Conservation (phyloP, 2,329 filamentous ascomycete species). For the Xylariaceae sp. region DNA sequence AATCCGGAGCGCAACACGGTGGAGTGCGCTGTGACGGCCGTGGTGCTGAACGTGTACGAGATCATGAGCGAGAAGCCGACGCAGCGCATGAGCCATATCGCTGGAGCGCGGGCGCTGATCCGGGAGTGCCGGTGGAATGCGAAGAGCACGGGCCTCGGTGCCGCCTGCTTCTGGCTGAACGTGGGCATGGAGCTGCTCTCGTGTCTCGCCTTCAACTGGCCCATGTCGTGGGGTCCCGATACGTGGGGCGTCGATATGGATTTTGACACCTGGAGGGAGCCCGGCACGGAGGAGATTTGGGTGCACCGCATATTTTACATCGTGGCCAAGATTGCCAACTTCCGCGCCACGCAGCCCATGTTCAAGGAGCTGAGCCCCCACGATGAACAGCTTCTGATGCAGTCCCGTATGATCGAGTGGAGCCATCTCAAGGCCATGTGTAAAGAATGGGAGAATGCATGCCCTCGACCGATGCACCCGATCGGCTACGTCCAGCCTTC, state of each 20-base stretch:
- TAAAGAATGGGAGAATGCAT: slow-evolving; percentile 72
- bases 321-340: slow-evolving; percentile 80
- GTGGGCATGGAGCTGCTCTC: slow-evolving; percentile 85
- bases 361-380: slow-evolving; percentile 55
- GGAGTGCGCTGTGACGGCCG: slow-evolving; percentile 80
- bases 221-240: slow-evolving; percentile 82
- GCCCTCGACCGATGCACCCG: slow-evolving; percentile 82
- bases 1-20: slow-evolving; percentile 79
- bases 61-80: slow-evolving; percentile 78
- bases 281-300: slow-evolving; percentile 74
- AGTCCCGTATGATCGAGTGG: slow-evolving; percentile 71
- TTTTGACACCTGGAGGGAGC: slow-evolving; percentile 38
- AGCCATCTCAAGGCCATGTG: slow-evolving; percentile 72
- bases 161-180: slow-evolving; percentile 92
- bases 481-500: slow-evolving; percentile 69
- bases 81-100: slow-evolving; percentile 84
- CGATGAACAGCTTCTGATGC: slow-evolving; percentile 58
- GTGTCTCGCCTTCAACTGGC: slow-evolving; percentile 83
- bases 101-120: slow-evolving; percentile 77
- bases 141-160: slow-evolving; percentile 68
- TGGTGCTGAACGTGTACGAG: slow-evolving; percentile 88
- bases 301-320: slow-evolving; percentile 86
- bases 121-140: slow-evolving; percentile 89
- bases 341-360: slow-evolving; percentile 63
- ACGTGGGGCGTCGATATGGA: slow-evolving; percentile 83